These are phyloP conservation scores for Pseudisothecium myosuroides DNA, from an alignment of 225 moss, liverwort and hornwort genomes.

Conservation along the genomic window DNA sequence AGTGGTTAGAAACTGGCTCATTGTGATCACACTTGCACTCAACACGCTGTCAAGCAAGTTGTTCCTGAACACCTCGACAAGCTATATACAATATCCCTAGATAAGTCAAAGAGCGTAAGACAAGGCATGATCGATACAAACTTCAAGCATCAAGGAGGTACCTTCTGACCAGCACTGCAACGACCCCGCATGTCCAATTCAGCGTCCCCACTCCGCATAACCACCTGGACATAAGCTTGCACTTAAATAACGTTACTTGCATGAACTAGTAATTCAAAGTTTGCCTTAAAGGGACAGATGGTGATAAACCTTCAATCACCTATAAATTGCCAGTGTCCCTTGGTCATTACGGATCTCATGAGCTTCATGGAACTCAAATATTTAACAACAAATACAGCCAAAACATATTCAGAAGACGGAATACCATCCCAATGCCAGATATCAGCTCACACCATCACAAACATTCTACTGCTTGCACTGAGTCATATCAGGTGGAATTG, in stretches of 20 bases:
- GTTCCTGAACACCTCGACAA: background rate
- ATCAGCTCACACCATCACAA: background rate
- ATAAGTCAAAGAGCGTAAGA: background rate
- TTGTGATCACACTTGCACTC: background rate
- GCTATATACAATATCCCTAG: background rate
- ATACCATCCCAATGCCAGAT: background rate
- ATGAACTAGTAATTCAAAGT: background rate
- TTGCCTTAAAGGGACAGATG: background rate
- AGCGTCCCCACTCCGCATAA: conserved; percentile 98
- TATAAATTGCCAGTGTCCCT: background rate
- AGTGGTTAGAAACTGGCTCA: background rate
- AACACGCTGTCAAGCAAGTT: background rate
- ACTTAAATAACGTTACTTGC: background rate
- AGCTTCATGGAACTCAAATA: background rate
- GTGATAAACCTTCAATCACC: background rate
- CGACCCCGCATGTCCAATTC: conserved; percentile 99
- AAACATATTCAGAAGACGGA: background rate
- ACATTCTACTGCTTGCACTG: background rate
- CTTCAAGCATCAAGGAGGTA: conserved; percentile 1
- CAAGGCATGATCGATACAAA: background rate
- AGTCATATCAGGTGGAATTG: background rate
- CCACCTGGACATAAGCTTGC: conserved; percentile 41
- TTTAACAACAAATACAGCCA: background rate
- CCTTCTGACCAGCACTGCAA: conserved; percentile 99
- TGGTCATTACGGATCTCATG: background rate